Base-by-base conservation (phyloP, 805 yeast species). In the Kockiozyma suomiensis region DNA sequence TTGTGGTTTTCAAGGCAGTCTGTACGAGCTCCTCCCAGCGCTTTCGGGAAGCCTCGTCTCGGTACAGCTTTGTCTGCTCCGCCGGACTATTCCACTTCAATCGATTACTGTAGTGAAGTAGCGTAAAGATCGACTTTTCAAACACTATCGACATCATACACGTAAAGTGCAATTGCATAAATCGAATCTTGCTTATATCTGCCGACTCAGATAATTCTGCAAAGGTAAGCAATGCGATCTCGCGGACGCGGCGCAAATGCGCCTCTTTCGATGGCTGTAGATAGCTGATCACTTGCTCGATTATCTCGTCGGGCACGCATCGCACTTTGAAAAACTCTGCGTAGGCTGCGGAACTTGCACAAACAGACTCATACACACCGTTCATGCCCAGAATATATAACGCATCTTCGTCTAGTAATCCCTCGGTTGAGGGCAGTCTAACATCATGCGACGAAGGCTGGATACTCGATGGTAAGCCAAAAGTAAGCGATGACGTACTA, bases 401-500 rank as follows among this genome's bases (percentile, higher is more conserved):
- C 17, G 56, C 56, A 10, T 52, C 56, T 25, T 52, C 56, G 56
- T 52, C 56, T 19, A 42, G 48, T 38, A 52, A 21, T 12, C 50
- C 56, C n/a, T 19, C 33, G 8, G 47, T 33, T 6, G 32, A 19
- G 13, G 49, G 49, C 25, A n/a, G 26, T 33, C n/a, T 32, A 25
- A 52, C 56, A n/a, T 42, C 50, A 35, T 42, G 23, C 8, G 56
- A 32, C n/a, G 30, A 17, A 7, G 33, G 41, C 33, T 43, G 49
- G 12, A 52, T 30, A 21, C 26, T 35, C 17, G 50, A 13, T 7
- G 56, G 56, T 13, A 52, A 21, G 7, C 56, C 56, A 19, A 38
- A 52, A 6, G 33, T 25, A 42, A 41, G 30, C 41, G 56, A 28
- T 3, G 46, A 26, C 28, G 23, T 30, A 5, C 40, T 42, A 19